Base-by-base conservation (phyloP, 2,329 filamentous ascomycete species). In the Atkinsonella hypoxylon region DNA sequence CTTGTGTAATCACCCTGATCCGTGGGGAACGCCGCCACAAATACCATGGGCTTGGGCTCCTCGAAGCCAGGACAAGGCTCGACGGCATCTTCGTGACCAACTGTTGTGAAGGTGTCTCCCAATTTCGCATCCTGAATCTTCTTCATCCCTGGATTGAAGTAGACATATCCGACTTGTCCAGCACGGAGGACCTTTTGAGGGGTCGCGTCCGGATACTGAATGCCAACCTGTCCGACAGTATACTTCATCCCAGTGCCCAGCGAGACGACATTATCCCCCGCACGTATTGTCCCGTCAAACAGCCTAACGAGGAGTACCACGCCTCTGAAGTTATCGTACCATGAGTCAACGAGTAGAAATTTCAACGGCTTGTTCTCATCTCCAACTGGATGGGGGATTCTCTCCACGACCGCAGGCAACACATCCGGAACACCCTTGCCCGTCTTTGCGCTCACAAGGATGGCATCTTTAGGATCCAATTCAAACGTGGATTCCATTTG, bases 131-230 rank as follows among this genome's bases (percentile, higher is more conserved):
- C 93, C 64, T 95, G 85, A 52, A 90, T 95, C 58, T 80, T 83
- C 73, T 97, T 97, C 93, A 98, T 98, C 50, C 91, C 93, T 0
- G 93, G 93, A 62, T 96, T 98, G 74, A 98, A 97, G 69, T 85
- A 89, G 41, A 98, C 82, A 63, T 98, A 98, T 47, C 93, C 93
- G 2, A 98, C 89, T 68, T 98, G 93, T 1, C 93, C 93, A 0
- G 93, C 91, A 4, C 89, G 83, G 48, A 98, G 73, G 8, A 82
- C 74, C 1, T 77, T 81, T 67, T 95, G 89, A 0, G 90, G 81
- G 0, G 86, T 91, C 61, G 90, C 87, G 42, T 87, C 76, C 0
- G 93, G 93, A 61, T 97, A 89, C 78, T 96, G 93, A 56, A 98
- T 96, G 36, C 93, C 93, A 0, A 98, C 91, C 66, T 98, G 91